These are phyloP conservation scores for Trypanosoma brucei DNA, from an alignment of 208 protist genomes.

Conservation along the genomic window DNA sequence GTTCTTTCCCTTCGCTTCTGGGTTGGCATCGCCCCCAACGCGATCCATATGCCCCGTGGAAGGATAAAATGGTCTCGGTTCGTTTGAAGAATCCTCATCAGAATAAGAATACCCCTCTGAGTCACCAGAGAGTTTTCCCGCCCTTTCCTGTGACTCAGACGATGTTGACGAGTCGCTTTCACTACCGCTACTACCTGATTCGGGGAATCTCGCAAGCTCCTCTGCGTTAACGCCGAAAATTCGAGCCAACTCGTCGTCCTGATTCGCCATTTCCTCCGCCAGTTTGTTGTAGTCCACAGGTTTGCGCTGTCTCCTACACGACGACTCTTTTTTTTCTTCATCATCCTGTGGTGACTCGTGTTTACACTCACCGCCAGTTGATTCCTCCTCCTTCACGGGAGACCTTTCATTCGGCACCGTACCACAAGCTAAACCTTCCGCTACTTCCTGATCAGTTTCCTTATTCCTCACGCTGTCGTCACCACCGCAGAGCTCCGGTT, in stretches of 20 bases:
- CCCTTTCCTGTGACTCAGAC: neutral
- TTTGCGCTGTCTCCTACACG: constrained; percentile 21
- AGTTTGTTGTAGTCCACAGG: constrained; percentile 66
- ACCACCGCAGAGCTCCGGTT: no score
- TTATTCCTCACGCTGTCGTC: no score
- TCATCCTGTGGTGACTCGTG: neutral
- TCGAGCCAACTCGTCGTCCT: constrained; percentile 42
- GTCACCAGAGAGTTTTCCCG: constrained; percentile 32
- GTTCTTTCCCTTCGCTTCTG: constrained; percentile 76
- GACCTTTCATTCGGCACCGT: no score
- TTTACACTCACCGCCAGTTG: neutral
- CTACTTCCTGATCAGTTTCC: neutral
- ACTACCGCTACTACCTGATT: constrained; percentile 14
- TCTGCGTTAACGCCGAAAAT: constrained; percentile 36
- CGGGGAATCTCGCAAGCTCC: constrained; percentile 13
- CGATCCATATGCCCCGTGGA: constrained; percentile 78
- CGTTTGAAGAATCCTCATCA: constrained; percentile 2
- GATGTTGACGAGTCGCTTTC: neutral
- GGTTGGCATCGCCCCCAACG: constrained; percentile 46
- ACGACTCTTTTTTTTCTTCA: neutral
- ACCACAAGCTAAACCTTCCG: neutral
- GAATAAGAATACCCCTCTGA: constrained; percentile 55
- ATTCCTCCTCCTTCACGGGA: neutral
- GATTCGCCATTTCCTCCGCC: constrained; percentile 38
- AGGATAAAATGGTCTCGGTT: constrained; percentile 84